phyloP scores from a whole-genome alignment of 2,329 filamentous ascomycete species.

The Fusarium irregulare region DNA sequence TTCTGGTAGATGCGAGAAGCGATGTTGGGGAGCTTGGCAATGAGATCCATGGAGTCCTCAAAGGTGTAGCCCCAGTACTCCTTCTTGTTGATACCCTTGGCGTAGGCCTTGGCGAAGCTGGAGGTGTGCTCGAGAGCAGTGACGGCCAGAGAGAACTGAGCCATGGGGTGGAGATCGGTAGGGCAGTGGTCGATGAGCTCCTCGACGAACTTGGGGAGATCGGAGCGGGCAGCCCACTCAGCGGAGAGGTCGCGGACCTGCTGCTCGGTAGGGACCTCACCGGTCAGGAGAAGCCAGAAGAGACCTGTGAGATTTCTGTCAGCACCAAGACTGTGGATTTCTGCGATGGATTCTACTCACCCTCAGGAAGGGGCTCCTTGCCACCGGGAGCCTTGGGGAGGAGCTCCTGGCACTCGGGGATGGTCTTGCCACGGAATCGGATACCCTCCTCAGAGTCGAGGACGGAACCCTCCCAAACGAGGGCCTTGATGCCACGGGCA shows the following conservation, averaged over 20 bases:
- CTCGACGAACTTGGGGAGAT: slow-evolving; percentile 97
- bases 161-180: slow-evolving; percentile 98
- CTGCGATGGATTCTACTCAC: slow-evolving; percentile 55
- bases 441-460: slow-evolving; percentile 99
- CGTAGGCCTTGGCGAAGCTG: slow-evolving; percentile 97
- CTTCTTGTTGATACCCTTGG: slow-evolving; percentile 99
- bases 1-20: slow-evolving; percentile 99
- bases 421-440: slow-evolving; percentile 98
- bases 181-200: slow-evolving; percentile 99
- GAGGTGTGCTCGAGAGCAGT: slow-evolving; percentile 99
- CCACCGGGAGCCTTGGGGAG: slow-evolving; percentile 97
- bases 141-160: slow-evolving; percentile 97
- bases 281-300: slow-evolving; percentile 99
- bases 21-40: slow-evolving; percentile 98
- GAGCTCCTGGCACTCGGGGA: slow-evolving; percentile 97
- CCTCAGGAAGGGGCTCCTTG: slow-evolving; percentile 96
- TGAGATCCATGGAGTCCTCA: slow-evolving; percentile 99
- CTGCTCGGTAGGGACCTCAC: slow-evolving; percentile 96
- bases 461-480: slow-evolving; percentile 99
- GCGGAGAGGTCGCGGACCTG: slow-evolving; percentile 98
- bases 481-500: slow-evolving; percentile 97
- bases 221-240: slow-evolving; percentile 98
- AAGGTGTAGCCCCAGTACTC: slow-evolving; percentile 99
- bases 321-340: slow-evolving; percentile 18
- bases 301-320: slow-evolving; percentile 69